Conservation (phyloP, 2,329 filamentous ascomycete genomes). For the Talaromyces piceae region DNA sequence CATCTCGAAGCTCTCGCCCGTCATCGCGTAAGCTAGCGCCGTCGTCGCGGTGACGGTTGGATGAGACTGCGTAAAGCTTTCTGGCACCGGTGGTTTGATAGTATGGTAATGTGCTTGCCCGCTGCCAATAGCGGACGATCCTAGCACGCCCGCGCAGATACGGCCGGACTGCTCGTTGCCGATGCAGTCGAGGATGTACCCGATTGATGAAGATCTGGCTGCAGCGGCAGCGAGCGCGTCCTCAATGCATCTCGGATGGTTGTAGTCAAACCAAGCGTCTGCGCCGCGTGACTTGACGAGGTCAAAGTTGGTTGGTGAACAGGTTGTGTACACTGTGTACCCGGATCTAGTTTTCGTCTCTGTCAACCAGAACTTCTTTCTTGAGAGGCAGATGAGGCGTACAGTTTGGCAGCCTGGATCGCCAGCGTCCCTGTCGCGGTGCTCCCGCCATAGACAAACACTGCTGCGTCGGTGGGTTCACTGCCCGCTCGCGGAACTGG, state of each 20-base stretch:
- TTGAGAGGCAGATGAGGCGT: too few species aligned
- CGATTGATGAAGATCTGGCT: background rate
- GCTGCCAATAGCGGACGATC: background rate
- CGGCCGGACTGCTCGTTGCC: background rate
- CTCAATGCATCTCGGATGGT: background rate
- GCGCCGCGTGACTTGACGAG: background rate
- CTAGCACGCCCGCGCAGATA: background rate
- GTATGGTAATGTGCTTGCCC: background rate
- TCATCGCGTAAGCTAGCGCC: background rate
- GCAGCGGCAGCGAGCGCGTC: background rate
- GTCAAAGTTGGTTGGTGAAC: background rate
- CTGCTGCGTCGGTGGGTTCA: background rate
- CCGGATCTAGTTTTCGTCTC: background rate
- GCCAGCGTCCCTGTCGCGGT: background rate
- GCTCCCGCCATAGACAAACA: background rate
- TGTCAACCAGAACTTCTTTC: too few species aligned
- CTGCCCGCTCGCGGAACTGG: background rate
- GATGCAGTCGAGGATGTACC: background rate
- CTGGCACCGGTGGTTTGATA: background rate
- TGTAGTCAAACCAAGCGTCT: background rate
- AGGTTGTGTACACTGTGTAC: background rate
- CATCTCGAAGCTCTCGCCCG: background rate
- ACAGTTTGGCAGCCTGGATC: background rate
- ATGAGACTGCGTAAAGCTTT: background rate
- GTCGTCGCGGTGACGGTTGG: background rate